These are phyloP conservation scores for Thermothielavioides terrestris DNA, from an alignment of 495 filamentous ascomycete genomes.

Conservation along the genomic window DNA sequence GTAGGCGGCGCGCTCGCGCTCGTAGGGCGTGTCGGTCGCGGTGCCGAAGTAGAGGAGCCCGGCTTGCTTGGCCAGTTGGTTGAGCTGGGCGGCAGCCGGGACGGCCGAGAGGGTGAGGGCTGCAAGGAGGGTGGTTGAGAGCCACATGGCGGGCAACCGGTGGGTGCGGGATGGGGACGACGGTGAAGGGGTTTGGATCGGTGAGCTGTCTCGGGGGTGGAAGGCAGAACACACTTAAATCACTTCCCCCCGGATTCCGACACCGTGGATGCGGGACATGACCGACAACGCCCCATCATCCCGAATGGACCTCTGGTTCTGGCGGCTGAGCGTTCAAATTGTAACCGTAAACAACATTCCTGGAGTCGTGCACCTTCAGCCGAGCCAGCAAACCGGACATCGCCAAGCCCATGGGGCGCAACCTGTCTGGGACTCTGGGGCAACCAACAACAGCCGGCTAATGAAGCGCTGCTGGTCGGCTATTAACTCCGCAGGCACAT, in stretches of 20 bases:
- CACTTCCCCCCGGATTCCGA: background rate
- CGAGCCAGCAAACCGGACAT: conserved; percentile 1
- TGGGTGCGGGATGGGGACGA: background rate
- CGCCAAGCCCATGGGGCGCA: conserved; percentile 1
- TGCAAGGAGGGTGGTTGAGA: background rate
- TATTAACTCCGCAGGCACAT: background rate
- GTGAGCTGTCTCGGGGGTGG: background rate
- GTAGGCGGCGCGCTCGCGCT: conserved; percentile 28
- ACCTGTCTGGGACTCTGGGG: background rate
- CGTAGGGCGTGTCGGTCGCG: conserved; percentile 36
- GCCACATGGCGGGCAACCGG: conserved; percentile 1
- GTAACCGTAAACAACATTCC: no score
- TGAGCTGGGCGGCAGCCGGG: conserved; percentile 10
- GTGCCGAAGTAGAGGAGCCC: conserved; percentile 43
- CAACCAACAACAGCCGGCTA: no score
- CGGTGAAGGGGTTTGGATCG: background rate
- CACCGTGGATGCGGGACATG: conserved; percentile 1
- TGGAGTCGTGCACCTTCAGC: background rate
- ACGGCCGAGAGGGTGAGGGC: background rate
- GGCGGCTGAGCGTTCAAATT: no score
- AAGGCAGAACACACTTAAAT: background rate
- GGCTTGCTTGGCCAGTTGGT: conserved; percentile 25
- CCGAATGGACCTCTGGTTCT: background rate
- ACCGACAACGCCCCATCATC: background rate
- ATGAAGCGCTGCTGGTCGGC: background rate